Conservation (phyloP, 345 rosid species). For the Eucalyptus guilfoylei region DNA sequence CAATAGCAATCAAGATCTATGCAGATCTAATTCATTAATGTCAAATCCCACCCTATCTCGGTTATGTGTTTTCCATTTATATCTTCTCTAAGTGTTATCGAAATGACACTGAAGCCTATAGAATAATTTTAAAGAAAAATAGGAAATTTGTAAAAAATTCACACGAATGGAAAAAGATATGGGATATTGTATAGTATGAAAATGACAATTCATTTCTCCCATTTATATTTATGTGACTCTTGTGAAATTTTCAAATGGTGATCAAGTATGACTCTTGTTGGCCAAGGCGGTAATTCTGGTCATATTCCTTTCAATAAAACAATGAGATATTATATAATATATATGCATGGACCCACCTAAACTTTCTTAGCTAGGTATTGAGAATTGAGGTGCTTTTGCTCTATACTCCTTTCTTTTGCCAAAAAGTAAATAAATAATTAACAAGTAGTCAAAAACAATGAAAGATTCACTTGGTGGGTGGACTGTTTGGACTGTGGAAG, state of each 20-base stretch:
- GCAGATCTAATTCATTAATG: background rate
- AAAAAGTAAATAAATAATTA: background rate
- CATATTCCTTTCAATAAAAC: background rate
- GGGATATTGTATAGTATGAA: background rate
- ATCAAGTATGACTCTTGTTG: background rate
- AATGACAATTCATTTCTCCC: background rate
- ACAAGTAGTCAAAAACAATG: background rate
- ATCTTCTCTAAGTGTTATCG: background rate
- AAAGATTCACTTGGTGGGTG: background rate
- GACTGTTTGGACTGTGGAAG: background rate
- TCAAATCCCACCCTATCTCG: background rate
- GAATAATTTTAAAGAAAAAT: background rate
- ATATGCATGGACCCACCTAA: background rate
- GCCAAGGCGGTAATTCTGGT: background rate
- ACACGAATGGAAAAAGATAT: background rate
- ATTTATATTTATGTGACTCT: background rate
- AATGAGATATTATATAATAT: background rate
- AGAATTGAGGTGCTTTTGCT: background rate
- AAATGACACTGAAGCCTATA: background rate
- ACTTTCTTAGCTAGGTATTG: background rate
- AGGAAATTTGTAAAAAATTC: background rate
- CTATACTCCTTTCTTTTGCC: background rate
- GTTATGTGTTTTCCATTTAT: background rate
- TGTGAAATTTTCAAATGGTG: background rate
- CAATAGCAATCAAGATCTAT: background rate